phyloP scores from a whole-genome alignment of 805 yeast species.

The Hanseniaspora lindneri region DNA sequence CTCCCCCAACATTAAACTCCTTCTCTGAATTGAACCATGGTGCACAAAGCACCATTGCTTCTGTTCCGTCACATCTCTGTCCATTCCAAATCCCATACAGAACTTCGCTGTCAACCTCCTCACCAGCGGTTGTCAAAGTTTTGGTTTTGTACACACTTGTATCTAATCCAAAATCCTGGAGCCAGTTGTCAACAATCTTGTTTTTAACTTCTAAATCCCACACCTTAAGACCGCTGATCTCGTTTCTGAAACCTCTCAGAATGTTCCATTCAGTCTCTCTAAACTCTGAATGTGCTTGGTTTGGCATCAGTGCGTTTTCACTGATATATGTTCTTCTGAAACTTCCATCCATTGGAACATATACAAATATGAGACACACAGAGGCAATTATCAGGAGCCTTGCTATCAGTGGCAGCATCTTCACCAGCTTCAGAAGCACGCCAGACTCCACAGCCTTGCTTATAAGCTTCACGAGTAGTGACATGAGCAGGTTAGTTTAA shows the following conservation, averaged over 20 bases:
- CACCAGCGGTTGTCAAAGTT: slow-evolving; percentile 21
- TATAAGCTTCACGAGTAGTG: slow-evolving; percentile 37
- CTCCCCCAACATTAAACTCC: slow-evolving; percentile 60
- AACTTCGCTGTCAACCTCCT: neutral
- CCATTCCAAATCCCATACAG: slow-evolving; percentile 80
- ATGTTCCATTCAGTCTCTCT: slow-evolving; percentile 92
- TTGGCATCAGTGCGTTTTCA: slow-evolving; percentile 94
- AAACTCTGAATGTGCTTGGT: slow-evolving; percentile 84
- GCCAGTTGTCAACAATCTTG: slow-evolving; percentile 42
- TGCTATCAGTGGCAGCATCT: slow-evolving; percentile 36
- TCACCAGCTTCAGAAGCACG: slow-evolving; percentile 36
- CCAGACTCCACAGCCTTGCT: slow-evolving; percentile 36
- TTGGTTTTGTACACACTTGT: slow-evolving; percentile 38
- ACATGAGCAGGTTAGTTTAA: no score
- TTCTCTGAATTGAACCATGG: slow-evolving; percentile 48
- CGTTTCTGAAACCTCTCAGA: slow-evolving; percentile 63
- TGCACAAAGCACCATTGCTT: slow-evolving; percentile 79
- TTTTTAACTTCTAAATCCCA: slow-evolving; percentile 31
- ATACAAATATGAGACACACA: slow-evolving; percentile 42
- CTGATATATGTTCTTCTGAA: slow-evolving; percentile 74
- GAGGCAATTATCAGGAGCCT: slow-evolving; percentile 37
- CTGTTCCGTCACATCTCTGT: slow-evolving; percentile 92
- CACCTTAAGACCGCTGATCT: slow-evolving; percentile 31
- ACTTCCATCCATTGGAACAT: slow-evolving; percentile 70
- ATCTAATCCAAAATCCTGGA: slow-evolving; percentile 61